A percentile compares a stretch with the other conserved stretches of the same genome.
These are phyloP conservation scores for Barnettozyma salicaria DNA, from an alignment of 805 yeast genomes.

Conservation along the genomic window DNA sequence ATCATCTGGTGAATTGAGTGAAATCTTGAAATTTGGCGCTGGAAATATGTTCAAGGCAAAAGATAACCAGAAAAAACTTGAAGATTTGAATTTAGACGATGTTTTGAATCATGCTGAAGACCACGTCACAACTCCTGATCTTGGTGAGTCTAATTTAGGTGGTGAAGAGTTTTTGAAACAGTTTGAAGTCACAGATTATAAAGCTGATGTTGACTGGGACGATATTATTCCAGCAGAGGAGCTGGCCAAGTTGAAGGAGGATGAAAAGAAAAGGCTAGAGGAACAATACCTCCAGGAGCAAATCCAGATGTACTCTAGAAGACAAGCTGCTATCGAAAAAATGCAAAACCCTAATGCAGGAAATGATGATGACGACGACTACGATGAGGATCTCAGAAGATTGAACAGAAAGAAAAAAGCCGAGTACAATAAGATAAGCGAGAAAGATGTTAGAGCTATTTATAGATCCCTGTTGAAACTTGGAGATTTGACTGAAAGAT, in stretches of 20 bases:
- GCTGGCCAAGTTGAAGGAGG: slow-evolving; percentile 79
- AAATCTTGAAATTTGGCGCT: slow-evolving; percentile 95
- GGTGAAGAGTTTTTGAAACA: slow-evolving; percentile 97
- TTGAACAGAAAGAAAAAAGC: slow-evolving; percentile 30
- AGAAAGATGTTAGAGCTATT: slow-evolving; percentile 79
- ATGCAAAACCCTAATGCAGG: slow-evolving; percentile 43
- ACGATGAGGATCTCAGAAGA: slow-evolving; percentile 31
- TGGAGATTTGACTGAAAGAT: slow-evolving; percentile 71
- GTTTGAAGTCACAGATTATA: slow-evolving; percentile 96
- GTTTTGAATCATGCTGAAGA: slow-evolving; percentile 96
- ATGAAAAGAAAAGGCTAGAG: slow-evolving; percentile 80
- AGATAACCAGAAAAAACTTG: slow-evolving; percentile 93
- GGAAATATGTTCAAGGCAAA: slow-evolving; percentile 96
- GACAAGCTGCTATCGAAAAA: slow-evolving; percentile 66
- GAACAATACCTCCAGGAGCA: slow-evolving; percentile 86
- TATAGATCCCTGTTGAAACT: slow-evolving; percentile 75
- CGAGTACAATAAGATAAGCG: slow-evolving; percentile 58
- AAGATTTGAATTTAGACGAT: slow-evolving; percentile 91
- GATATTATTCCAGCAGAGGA: slow-evolving; percentile 97
- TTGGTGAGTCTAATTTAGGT: slow-evolving; percentile 96
- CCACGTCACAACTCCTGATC: slow-evolving; percentile 90
- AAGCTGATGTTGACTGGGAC: slow-evolving; percentile 98
- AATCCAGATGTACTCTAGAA: slow-evolving; percentile 76
- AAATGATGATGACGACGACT: slow-evolving; percentile 37
- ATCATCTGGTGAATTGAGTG: slow-evolving; percentile 75